Evolutionary conservation across 768 basidiomycete genomes (phyloP).

Genomic region (Mycena epipterygia): DNA sequence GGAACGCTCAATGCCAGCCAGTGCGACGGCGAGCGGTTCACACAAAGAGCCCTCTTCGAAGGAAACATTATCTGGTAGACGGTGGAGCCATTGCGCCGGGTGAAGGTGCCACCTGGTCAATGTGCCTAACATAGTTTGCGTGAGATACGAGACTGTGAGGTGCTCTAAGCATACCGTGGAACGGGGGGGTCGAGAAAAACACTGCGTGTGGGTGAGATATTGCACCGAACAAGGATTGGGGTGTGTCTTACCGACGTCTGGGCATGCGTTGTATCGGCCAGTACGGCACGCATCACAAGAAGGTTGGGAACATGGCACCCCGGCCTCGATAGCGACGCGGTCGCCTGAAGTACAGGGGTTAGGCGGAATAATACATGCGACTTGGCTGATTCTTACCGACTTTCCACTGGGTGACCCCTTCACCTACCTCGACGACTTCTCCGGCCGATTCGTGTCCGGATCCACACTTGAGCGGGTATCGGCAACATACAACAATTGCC

Average conservation of each 20-base stretch:
- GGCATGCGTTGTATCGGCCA: slow-evolving; percentile 77
- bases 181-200: slow-evolving; percentile 81
- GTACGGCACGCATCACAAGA: slow-evolving; percentile 72
- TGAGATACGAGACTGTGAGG: not conserved
- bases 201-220: slow-evolving; percentile 44
- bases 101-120: slow-evolving; percentile 77
- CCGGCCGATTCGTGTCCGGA: slow-evolving; percentile 82
- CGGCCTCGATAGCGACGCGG: slow-evolving; percentile 77
- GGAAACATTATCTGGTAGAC: slow-evolving; percentile 70
- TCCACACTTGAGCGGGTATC: slow-evolving; percentile 60
- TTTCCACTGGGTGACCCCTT: slow-evolving; percentile 78
- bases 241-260: slow-evolving; percentile 45
- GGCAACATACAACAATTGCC: too few species aligned
- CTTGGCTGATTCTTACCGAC: slow-evolving; percentile 50
- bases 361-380: not conserved
- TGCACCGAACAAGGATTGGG: not conserved
- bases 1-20: slow-evolving; percentile 77
- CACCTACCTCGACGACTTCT: slow-evolving; percentile 73
- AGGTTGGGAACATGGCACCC: slow-evolving; percentile 76
- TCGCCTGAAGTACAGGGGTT: slow-evolving; percentile 57
- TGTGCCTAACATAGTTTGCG: slow-evolving; percentile 57
- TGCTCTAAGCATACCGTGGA: slow-evolving; percentile 59
- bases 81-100: slow-evolving; percentile 77
- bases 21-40: slow-evolving; percentile 75
- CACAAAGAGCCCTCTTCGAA: slow-evolving; percentile 80